Percentiles rank a stretch among this genome's conserved stretches.
These are phyloP conservation scores for Secale cereale DNA, from an alignment of 176 grass and related monocot genomes.

Conservation along the genomic window DNA sequence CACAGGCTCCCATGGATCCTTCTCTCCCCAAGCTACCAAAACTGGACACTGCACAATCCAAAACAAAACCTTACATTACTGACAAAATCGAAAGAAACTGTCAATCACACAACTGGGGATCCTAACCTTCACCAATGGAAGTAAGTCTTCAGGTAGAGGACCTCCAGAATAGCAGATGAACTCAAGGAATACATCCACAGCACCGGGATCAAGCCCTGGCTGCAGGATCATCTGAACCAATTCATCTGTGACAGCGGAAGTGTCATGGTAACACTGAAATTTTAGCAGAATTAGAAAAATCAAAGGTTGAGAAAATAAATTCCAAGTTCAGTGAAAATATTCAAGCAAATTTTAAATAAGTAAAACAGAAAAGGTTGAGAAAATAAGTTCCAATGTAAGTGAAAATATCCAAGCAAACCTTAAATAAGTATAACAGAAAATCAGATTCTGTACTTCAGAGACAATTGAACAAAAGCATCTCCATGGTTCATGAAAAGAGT, in stretches of 20 bases:
- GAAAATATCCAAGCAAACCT: neutral
- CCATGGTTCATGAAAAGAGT: neutral
- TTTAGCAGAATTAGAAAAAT: slow-evolving; percentile 7
- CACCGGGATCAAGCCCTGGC: slow-evolving; percentile 81
- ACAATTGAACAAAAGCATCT: neutral
- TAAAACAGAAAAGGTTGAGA: neutral
- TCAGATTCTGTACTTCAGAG: neutral
- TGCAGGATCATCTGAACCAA: slow-evolving; percentile 88
- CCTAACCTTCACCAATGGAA: slow-evolving; percentile 70
- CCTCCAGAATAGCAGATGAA: slow-evolving; percentile 98
- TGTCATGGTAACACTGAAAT: slow-evolving; percentile 89
- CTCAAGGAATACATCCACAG: slow-evolving; percentile 92
- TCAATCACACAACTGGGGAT: neutral
- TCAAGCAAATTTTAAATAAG: slow-evolving; percentile 2
- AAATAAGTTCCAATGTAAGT: neutral
- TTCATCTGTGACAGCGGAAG: slow-evolving; percentile 79
- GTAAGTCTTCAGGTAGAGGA: slow-evolving; percentile 94
- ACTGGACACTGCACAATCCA: slow-evolving; percentile 65
- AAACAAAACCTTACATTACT: neutral
- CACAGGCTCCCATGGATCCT: slow-evolving; percentile 95
- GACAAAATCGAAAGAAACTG: neutral
- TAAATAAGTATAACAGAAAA: slow-evolving; percentile 6
- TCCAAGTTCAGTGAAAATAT: neutral
- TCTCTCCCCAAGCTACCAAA: slow-evolving; percentile 85
- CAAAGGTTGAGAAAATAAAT: neutral